These are phyloP conservation scores for Mortierella sp. DNA, from an alignment of 371 early-diverging fungal genomes.

Conservation along the genomic window DNA sequence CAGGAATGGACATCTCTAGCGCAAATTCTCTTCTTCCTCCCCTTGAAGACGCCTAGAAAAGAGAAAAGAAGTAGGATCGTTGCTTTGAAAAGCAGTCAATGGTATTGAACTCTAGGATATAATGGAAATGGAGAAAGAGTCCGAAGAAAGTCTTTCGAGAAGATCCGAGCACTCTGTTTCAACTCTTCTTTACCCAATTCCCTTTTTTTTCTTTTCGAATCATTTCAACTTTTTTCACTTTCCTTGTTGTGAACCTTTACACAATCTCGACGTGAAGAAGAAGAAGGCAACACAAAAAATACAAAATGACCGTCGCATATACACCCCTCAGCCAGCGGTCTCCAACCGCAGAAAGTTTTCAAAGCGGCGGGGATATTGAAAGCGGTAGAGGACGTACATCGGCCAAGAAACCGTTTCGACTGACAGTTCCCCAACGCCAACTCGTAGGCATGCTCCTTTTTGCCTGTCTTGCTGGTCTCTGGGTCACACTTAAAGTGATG, in stretches of 20 bases:
- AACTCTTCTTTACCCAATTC: background rate
- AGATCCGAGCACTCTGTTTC: background rate
- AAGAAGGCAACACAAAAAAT: background rate
- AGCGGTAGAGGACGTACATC: background rate
- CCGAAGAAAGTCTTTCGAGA: background rate
- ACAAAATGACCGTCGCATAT: conserved; percentile 22
- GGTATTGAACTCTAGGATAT: conserved; percentile 1
- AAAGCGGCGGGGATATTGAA: conserved; percentile 13
- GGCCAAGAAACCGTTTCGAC: conserved; percentile 13
- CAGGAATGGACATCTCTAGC: too few relatives aligned
- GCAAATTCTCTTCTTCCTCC: background rate
- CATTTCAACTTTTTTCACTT: background rate
- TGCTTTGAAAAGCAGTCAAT: background rate
- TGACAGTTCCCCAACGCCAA: conserved; percentile 28
- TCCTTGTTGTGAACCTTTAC: background rate
- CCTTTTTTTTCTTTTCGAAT: too few relatives aligned
- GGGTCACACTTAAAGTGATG: conserved; percentile 28
- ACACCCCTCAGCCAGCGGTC: conserved; percentile 15
- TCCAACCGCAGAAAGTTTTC: background rate
- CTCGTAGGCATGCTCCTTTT: conserved; percentile 24
- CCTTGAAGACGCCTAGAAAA: background rate
- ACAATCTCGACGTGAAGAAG: background rate
- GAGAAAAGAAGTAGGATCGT: too few relatives aligned
- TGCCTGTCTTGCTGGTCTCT: conserved; percentile 29
- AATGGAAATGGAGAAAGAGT: background rate